These are phyloP conservation scores for Castanospermum australe DNA, from an alignment of 306 rosid species.

Conservation along the genomic window DNA sequence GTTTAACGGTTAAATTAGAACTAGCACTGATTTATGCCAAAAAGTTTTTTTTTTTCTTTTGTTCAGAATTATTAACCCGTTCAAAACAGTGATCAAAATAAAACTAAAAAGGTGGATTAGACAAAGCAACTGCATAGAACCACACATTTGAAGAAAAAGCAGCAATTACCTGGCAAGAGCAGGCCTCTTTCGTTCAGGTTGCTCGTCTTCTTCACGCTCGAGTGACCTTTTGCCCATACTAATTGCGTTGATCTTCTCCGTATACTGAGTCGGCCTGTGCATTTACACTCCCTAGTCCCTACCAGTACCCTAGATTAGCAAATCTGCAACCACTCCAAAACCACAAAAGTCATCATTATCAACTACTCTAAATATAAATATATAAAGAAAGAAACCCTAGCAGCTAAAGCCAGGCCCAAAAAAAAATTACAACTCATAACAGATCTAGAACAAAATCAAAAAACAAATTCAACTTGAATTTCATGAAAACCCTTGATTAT, in stretches of 20 bases:
- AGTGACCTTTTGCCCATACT: slow-evolving; percentile 74
- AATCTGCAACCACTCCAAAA: slow-evolving; percentile 52
- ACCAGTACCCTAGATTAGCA: slow-evolving; percentile 24
- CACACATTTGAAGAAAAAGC: background rate
- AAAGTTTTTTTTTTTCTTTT: background rate
- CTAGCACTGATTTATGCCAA: background rate
- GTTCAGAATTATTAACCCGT: background rate
- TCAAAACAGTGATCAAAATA: background rate
- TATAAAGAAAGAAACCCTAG: slow-evolving; percentile 34
- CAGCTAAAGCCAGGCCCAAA: slow-evolving; percentile 3
- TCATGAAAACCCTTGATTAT: background rate
- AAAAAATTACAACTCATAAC: background rate
- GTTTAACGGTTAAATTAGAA: background rate
- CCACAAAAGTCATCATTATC: slow-evolving; percentile 27
- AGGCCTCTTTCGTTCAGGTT: slow-evolving; percentile 92
- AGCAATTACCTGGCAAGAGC: slow-evolving; percentile 85
- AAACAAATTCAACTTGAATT: slow-evolving; percentile 30
- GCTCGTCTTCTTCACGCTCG: slow-evolving; percentile 89
- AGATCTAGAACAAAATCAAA: slow-evolving; percentile 39
- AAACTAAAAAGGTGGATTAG: background rate
- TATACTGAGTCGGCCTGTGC: slow-evolving; percentile 62
- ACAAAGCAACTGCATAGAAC: slow-evolving; percentile 4
- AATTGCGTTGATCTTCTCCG: slow-evolving; percentile 57
- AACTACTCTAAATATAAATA: background rate
- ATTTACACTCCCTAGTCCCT: slow-evolving; percentile 40